Percentiles rank a stretch among this genome's conserved stretches.
Conservation (phyloP, 139 green algal genomes). For the Parachlorella kessleri region DNA sequence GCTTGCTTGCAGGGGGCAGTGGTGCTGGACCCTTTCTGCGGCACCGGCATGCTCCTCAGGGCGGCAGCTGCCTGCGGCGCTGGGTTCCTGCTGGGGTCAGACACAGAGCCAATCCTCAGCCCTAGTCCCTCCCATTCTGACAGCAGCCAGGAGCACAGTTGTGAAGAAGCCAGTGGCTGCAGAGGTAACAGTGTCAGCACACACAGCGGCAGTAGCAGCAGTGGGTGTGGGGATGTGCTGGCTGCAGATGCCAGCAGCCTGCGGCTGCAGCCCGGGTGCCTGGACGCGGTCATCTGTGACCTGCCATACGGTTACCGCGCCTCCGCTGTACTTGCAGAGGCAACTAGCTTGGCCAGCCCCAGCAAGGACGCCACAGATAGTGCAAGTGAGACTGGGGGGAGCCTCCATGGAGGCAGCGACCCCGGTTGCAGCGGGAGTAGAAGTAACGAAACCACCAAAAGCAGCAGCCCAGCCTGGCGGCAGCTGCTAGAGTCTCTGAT, state of each 20-base stretch:
- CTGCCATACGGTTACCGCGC: slow-evolving; percentile 27
- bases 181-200: not conserved
- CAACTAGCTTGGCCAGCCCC: too few species aligned
- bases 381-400: not conserved
- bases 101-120: slow-evolving; percentile 10
- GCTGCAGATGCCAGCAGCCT: not conserved
- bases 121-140: not conserved
- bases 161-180: not conserved
- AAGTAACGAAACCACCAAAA: not conserved
- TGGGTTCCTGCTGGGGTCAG: not conserved
- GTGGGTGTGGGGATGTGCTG: not conserved
- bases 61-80: not conserved
- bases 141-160: too few species aligned
- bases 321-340: not conserved
- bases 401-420: too few species aligned
- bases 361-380: not conserved
- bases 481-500: slow-evolving; percentile 14
- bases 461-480: not conserved
- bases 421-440: too few species aligned
- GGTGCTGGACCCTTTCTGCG: slow-evolving; percentile 25
- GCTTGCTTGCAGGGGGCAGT: not conserved
- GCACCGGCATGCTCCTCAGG: slow-evolving; percentile 14
- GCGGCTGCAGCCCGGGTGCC: not conserved
- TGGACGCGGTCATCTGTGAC: slow-evolving; percentile 7
- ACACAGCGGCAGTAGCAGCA: not conserved